phyloP scores from a whole-genome alignment of 768 basidiomycete genomes.

The Russula sp. region DNA sequence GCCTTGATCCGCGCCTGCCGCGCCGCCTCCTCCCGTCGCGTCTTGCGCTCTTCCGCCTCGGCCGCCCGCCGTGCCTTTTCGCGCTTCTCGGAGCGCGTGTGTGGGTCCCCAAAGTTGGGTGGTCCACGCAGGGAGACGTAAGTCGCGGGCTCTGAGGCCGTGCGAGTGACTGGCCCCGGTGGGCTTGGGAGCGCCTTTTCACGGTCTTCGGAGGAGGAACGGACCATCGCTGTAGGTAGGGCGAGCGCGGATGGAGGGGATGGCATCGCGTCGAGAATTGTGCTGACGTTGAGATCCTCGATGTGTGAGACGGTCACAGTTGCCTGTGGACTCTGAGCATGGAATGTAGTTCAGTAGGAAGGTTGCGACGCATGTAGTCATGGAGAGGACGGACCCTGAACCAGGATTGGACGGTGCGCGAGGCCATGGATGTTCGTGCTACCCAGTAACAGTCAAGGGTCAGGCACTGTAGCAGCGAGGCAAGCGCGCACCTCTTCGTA shows the following conservation, averaged over 20 bases:
- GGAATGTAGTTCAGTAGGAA: not conserved
- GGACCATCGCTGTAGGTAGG: not conserved
- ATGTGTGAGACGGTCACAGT: slow-evolving; percentile 12
- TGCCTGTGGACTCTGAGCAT: slow-evolving; percentile 9
- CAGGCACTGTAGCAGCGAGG: not conserved
- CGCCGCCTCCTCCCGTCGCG: slow-evolving; percentile 2
- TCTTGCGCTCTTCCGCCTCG: not conserved
- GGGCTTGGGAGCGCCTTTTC: slow-evolving; percentile 15
- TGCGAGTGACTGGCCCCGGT: not conserved
- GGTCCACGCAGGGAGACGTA: slow-evolving; percentile 7
- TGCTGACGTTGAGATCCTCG: slow-evolving; percentile 3
- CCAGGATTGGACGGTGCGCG: slow-evolving; percentile 20
- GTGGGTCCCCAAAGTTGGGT: slow-evolving; percentile 11
- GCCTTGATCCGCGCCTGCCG: slow-evolving; percentile 16
- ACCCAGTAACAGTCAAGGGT: not conserved
- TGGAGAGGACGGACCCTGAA: slow-evolving; percentile 12
- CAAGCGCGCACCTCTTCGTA: slow-evolving; percentile 13
- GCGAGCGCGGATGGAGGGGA: not conserved
- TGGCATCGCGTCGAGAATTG: slow-evolving; percentile 16
- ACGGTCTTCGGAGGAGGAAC: slow-evolving; percentile 4
- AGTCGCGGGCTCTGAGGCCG: not conserved
- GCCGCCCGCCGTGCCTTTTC: not conserved
- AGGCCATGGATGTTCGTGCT: slow-evolving; percentile 17
- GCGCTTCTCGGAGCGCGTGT: slow-evolving; percentile 7
- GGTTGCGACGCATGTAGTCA: not conserved